Conservation (phyloP, 2,329 filamentous ascomycete species). For the Penicillium sp. region DNA sequence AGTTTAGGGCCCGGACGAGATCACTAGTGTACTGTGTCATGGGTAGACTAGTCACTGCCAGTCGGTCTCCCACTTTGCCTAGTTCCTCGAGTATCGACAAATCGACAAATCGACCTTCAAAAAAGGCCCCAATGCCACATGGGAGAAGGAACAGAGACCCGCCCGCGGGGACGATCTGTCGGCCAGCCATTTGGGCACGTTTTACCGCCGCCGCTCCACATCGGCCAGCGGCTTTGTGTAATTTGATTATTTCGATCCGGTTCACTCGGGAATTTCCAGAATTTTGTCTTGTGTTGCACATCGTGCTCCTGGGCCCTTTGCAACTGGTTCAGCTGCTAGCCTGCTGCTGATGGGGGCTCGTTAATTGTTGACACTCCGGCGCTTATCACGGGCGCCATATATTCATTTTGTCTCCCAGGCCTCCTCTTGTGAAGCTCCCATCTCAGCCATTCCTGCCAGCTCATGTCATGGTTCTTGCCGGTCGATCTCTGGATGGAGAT, state of each 20-base stretch:
- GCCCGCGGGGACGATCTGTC: slow-evolving; percentile 18
- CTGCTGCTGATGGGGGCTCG: background rate
- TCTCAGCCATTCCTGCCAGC: slow-evolving; percentile 1
- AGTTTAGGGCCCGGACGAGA: background rate
- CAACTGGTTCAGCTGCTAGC: background rate
- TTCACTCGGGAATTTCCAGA: background rate
- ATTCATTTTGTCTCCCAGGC: slow-evolving; percentile 4
- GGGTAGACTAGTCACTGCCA: background rate
- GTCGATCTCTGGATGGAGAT: slow-evolving; percentile 16
- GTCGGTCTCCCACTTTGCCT: no score
- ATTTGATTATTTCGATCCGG: background rate
- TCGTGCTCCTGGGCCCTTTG: background rate
- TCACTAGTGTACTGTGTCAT: background rate
- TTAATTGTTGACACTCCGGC: slow-evolving; percentile 1
- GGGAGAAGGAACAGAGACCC: slow-evolving; percentile 14
- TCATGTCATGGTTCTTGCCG: slow-evolving; percentile 12
- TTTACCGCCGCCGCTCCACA: slow-evolving; percentile 9
- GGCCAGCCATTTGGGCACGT: slow-evolving; percentile 29
- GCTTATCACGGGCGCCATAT: slow-evolving; percentile 18
- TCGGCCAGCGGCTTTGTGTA: background rate
- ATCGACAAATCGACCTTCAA: background rate
- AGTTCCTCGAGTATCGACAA: background rate
- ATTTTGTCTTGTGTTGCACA: background rate
- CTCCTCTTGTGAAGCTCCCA: background rate
- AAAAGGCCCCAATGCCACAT: slow-evolving; percentile 19